Base-by-base conservation (phyloP, 2,329 filamentous ascomycete species). In the Biscogniauxia mediterranea region DNA sequence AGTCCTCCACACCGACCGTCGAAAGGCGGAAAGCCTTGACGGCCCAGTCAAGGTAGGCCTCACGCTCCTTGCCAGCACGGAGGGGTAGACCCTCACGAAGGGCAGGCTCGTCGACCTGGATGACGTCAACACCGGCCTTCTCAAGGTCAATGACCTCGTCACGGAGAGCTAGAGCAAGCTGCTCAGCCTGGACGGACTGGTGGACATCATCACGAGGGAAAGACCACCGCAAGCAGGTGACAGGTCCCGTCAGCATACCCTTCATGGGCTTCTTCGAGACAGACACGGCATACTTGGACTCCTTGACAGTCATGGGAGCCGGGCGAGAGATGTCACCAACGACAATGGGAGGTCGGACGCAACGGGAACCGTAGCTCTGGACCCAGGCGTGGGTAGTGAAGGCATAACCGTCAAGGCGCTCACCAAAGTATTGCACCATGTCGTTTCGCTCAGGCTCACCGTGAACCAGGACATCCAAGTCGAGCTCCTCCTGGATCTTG, bases 361-460 rank as follows among this genome's bases (percentile, higher is more conserved):
- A 99, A 75, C 95, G 95, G 70, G 95, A 99, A 74, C 95, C 95
- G 81, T 99, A 99, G 73, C 88, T 92, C 87, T 99, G 93, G 61
- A 99, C 95, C 95, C 95, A 99, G 71, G 92, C 95, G 83, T 97
- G 91, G 78, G 94, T 98, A 78, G 95, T 99, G 88, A 99, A 99
- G 77, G 93, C 90, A 79, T 98, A 99, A 75, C 95, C 95, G 74
- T 96, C 88, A 66, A 99, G 86, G 75, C 92, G 91, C 88, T 99
- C 95, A 81, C 95, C 95, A 73, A 99, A 99, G 89, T 97, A 99
- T 83, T 99, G 95, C 58, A 99, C 95, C 95, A 99, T 99, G 89
- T 99, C 95, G 84, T 99, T 99, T 80, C 95, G 93, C 88, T 99
- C 95, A 63, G 95, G 95, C 87, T 99, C 95, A 77, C 95, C 95